Percentiles rank a stretch among this genome's conserved stretches.
phyloP scores from a whole-genome alignment of 371 early-diverging fungal genomes.

The Mortierella sp. region DNA sequence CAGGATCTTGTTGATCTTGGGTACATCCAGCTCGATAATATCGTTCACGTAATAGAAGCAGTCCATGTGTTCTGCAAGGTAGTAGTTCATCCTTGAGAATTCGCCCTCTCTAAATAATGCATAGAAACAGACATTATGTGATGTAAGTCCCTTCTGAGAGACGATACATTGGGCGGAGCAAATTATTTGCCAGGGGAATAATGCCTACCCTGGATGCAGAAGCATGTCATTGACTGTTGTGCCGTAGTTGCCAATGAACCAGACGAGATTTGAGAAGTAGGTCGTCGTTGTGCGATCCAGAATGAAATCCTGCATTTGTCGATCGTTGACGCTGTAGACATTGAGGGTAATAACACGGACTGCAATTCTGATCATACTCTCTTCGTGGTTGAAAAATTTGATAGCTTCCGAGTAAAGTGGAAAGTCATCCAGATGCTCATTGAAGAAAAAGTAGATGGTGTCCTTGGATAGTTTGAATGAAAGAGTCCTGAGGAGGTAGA shows the following conservation, averaged over 20 bases:
- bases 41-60: slow-evolving; percentile 71
- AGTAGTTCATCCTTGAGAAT: slow-evolving; percentile 58
- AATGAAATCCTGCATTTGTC: slow-evolving; percentile 56
- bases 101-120: slow-evolving; percentile 35
- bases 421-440: slow-evolving; percentile 61
- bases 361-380: slow-evolving; percentile 72
- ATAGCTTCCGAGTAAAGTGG: slow-evolving; percentile 70
- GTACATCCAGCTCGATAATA: slow-evolving; percentile 61
- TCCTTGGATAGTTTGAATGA: slow-evolving; percentile 65
- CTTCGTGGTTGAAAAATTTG: slow-evolving; percentile 68
- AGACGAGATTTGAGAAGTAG: slow-evolving; percentile 59
- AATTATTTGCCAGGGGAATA: not conserved
- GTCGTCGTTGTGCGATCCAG: slow-evolving; percentile 55
- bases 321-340: slow-evolving; percentile 60
- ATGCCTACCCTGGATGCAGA: slow-evolving; percentile 33
- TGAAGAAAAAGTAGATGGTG: slow-evolving; percentile 67
- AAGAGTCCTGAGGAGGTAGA: slow-evolving; percentile 67
- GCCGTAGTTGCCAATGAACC: slow-evolving; percentile 58
- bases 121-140: not conserved
- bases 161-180: not conserved
- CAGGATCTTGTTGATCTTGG: slow-evolving; percentile 62
- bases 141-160: not conserved
- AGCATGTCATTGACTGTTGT: slow-evolving; percentile 56
- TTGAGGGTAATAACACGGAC: slow-evolving; percentile 71
- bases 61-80: slow-evolving; percentile 70